These are phyloP conservation scores for Fusarium albidum DNA, from an alignment of 2,329 filamentous ascomycete genomes.

Conservation along the genomic window DNA sequence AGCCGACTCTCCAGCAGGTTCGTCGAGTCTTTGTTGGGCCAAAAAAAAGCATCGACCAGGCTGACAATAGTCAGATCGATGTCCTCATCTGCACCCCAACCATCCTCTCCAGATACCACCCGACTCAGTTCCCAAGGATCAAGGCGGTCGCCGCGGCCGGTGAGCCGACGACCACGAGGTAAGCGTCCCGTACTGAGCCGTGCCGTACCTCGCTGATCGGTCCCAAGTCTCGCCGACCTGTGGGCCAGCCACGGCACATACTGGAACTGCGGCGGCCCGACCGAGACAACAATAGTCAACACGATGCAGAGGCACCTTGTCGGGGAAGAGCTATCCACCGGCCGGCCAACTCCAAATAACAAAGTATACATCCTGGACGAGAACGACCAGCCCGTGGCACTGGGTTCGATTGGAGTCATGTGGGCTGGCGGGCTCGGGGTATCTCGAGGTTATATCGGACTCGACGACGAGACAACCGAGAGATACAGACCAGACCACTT, in stretches of 20 bases:
- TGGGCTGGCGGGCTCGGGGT: constrained; percentile 66
- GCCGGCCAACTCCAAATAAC: constrained; percentile 60
- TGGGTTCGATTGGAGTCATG: constrained; percentile 60
- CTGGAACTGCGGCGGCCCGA: constrained; percentile 67
- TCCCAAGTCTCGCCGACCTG: constrained; percentile 58
- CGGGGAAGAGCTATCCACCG: constrained; percentile 60
- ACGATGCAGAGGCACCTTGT: constrained; percentile 60
- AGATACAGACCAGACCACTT: constrained; percentile 62
- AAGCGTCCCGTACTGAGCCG: constrained; percentile 23
- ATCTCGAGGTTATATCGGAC: constrained; percentile 63
- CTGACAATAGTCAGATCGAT: constrained; percentile 51
- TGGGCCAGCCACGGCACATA: constrained; percentile 60
- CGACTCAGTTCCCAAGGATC: constrained; percentile 58
- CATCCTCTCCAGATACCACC: constrained; percentile 59
- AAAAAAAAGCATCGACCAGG: not conserved
- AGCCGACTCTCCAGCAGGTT: constrained; percentile 55
- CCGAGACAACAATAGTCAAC: constrained; percentile 68
- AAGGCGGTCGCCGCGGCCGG: constrained; percentile 63
- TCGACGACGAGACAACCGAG: constrained; percentile 58
- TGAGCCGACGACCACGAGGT: constrained; percentile 58
- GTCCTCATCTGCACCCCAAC: constrained; percentile 64
- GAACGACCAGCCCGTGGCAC: constrained; percentile 49
- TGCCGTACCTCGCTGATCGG: constrained; percentile 13
- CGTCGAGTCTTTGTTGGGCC: constrained; percentile 9
- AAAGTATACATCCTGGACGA: constrained; percentile 61